Evolutionary conservation across 305 asterid species (phyloP).

Genomic region (Ajuga reptans): DNA sequence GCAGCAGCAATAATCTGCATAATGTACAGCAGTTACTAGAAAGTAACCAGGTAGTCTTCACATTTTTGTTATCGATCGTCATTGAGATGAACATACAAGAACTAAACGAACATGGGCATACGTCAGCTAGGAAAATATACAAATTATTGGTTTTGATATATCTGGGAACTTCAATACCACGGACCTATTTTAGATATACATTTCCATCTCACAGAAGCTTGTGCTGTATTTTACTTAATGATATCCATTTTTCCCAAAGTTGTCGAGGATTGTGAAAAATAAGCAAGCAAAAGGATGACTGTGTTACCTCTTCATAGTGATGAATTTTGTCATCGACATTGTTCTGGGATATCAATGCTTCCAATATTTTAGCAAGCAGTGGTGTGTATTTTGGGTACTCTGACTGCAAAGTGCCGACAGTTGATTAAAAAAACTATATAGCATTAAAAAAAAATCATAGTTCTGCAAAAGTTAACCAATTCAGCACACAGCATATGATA

Average conservation of each 20-base stretch:
- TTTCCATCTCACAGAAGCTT: neutral
- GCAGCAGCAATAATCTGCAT: constrained; percentile 74
- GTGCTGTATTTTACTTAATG: constrained; percentile 1
- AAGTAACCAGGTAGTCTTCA: neutral
- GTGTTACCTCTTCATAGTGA: constrained; percentile 63
- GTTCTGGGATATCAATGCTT: constrained; percentile 56
- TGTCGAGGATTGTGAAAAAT: constrained; percentile 7
- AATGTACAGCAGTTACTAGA: constrained; percentile 13
- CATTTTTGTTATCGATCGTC: neutral
- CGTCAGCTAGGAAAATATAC: neutral
- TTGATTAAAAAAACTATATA: constrained; percentile 3
- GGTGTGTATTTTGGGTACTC: constrained; percentile 89
- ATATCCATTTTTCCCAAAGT: neutral
- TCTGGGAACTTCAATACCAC: neutral
- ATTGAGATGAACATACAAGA: neutral
- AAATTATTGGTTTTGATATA: neutral
- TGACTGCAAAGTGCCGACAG: constrained; percentile 59
- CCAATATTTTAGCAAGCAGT: constrained; percentile 86
- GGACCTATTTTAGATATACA: neutral
- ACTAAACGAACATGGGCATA: neutral
- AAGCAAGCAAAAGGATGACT: neutral
- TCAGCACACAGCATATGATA: neutral
- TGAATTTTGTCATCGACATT: constrained; percentile 54
- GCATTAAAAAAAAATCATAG: neutral
- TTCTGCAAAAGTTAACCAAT: neutral